These are phyloP conservation scores for Mycosphaerella arachidis DNA, from an alignment of 2,329 filamentous ascomycete species.

Conservation along the genomic window DNA sequence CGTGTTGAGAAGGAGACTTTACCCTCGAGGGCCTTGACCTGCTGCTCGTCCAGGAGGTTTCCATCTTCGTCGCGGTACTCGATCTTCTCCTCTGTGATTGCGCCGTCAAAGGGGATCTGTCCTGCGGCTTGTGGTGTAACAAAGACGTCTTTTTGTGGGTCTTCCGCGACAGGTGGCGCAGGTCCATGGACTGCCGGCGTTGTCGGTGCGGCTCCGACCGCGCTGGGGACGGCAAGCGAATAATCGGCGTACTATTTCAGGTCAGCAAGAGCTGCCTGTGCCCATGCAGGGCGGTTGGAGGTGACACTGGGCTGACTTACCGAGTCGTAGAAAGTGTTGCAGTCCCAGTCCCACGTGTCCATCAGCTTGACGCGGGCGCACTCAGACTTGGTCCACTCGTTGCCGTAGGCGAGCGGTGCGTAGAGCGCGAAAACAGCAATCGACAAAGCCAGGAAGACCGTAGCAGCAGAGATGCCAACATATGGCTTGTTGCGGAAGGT, in stretches of 20 bases:
- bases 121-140: constrained; percentile 33
- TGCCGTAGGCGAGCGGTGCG: constrained; percentile 86
- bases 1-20: constrained; percentile 94
- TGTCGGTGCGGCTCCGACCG: constrained; percentile 24
- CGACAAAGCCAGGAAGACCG: constrained; percentile 68
- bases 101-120: constrained; percentile 19
- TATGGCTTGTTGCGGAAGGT: constrained; percentile 61
- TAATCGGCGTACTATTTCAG: constrained; percentile 32
- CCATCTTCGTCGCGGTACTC: constrained; percentile 95
- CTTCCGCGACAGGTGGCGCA: constrained; percentile 34
- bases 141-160: constrained; percentile 33
- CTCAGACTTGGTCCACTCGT: constrained; percentile 83
- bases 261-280: constrained; percentile 1
- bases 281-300: neutral
- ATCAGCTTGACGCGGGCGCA: constrained; percentile 87
- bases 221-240: constrained; percentile 23
- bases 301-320: constrained; percentile 57
- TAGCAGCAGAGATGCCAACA: constrained; percentile 69
- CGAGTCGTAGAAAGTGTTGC: constrained; percentile 81
- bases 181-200: constrained; percentile 28
- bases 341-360: constrained; percentile 93
- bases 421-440: constrained; percentile 78
- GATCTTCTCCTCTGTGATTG: constrained; percentile 67
- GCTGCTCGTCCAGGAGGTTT: constrained; percentile 76
- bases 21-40: constrained; percentile 79